Base-by-base conservation (phyloP, 805 yeast species). In the Candida coquimbonensis region DNA sequence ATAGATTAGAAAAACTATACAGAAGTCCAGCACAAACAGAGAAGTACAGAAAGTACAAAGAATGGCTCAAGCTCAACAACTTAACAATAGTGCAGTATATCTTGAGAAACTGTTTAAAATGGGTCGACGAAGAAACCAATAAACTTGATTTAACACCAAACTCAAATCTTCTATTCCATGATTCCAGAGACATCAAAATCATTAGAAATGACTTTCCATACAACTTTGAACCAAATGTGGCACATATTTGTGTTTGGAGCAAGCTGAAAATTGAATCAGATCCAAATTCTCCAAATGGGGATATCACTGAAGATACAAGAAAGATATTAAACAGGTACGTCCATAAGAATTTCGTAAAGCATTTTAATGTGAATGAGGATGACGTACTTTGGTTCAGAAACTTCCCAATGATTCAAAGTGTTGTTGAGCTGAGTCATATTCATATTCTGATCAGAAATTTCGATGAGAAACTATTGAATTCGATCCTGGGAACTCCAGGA, bases 331-430 rank as follows among this genome's bases (percentile, higher is more conserved):
- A 66, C 4, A 60, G 63, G 42, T 80, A 82, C 5, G 74, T 83
- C 47, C 64, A 70, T n/a, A 61, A 68, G 27, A 64, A 65, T 31
- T 63, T 77, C 36, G 73, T 70, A 9, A 53, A 47, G 9, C 19
- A 69, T 14, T 55, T 62, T 8, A 55, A 67, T 26, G 65, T 70
- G 63, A 75, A 36, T 54, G 75, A 38, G 58, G 58, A 70, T 2
- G 37, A 48, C 24, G 52, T 57, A 5, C 11, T 51, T 4, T 84
- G 91, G 91, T 85, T 84, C 61, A 73, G 83, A 52, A 85, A 85
- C 58, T 83, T 85, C 77, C 74, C 81, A 8, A 69, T 74, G 7
- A 60, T 85, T 36, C 93, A 85, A 59, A 81, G 88, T 58, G 81
- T 85, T 7, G 73, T 68, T 51, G 70, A 76, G 29, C 66, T 84